Evolutionary conservation across 164 flowering plant genomes (phyloP).

Genomic region (Kingdonia uniflora): DNA sequence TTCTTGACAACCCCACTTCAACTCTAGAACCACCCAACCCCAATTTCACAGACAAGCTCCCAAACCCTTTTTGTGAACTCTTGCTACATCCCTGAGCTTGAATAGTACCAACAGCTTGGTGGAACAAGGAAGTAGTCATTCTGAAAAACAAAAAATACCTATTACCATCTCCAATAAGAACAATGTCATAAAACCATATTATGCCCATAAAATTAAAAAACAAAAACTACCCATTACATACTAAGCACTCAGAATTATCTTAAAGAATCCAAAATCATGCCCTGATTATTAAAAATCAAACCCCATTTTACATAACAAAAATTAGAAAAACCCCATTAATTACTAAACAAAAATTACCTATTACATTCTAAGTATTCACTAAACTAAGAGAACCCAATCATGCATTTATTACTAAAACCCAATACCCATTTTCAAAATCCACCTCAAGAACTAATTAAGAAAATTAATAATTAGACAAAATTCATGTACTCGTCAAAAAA

Average conservation of each 20-base stretch:
- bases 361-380: no score
- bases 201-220: neutral
- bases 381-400: no score
- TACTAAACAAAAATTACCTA: no score
- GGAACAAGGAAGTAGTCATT: constrained; percentile 55
- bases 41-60: constrained; percentile 24
- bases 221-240: neutral
- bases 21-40: constrained; percentile 22
- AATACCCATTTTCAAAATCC: no score
- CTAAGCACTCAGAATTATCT: no score
- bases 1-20: constrained; percentile 18
- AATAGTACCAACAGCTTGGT: constrained; percentile 35
- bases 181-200: neutral
- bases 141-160: constrained; percentile 19
- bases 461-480: no score
- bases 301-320: neutral
- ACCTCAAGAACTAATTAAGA: no score
- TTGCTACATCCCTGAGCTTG: constrained; percentile 26
- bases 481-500: no score
- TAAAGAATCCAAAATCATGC: neutral
- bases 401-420: no score
- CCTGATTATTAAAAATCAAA: neutral
- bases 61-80: constrained; percentile 17
- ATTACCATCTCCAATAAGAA: neutral
- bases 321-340: no score